Conservation (phyloP, 179 eudicot genomes). For the Corrigiola litoralis region DNA sequence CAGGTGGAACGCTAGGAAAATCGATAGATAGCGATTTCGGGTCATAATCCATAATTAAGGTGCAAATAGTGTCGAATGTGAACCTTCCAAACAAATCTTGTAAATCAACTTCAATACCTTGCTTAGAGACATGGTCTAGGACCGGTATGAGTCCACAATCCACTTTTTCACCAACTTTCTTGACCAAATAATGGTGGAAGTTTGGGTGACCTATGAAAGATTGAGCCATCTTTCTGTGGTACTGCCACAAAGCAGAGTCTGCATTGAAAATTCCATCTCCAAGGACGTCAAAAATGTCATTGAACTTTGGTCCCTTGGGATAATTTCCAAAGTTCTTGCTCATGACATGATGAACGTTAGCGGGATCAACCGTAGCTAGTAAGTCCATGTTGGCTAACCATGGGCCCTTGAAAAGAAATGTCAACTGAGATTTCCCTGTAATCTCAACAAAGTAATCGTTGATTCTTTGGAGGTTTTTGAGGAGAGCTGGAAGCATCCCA, state of each 20-base stretch:
- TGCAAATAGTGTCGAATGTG: constrained; percentile 11
- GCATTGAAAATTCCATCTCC: constrained; percentile 43
- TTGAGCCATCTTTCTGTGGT: constrained; percentile 30
- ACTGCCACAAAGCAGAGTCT: constrained; percentile 31
- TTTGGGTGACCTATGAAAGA: constrained; percentile 19
- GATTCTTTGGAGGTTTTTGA: constrained; percentile 6
- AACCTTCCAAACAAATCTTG: constrained; percentile 24
- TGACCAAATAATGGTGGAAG: constrained; percentile 25
- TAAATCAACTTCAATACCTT: constrained; percentile 2
- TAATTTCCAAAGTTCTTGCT: constrained; percentile 23
- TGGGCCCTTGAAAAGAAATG: constrained; percentile 29
- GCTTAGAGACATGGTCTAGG: constrained; percentile 13
- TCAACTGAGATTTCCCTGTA: not conserved
- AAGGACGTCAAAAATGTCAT: constrained; percentile 33
- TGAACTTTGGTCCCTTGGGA: constrained; percentile 24
- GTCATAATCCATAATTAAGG: constrained; percentile 11
- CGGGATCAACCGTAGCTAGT: constrained; percentile 30
- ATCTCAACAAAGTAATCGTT: not conserved
- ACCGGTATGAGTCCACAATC: constrained; percentile 22
- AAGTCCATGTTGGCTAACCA: constrained; percentile 32
- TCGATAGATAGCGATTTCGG: constrained; percentile 11
- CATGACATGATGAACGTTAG: constrained; percentile 29
- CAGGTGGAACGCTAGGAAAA: not conserved
- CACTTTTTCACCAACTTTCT: constrained; percentile 24
- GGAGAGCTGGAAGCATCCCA: constrained; percentile 24